Evolutionary conservation across 306 rosid species (phyloP), one percentile per base, ranked within the genome.

Genomic region (Alnus glutinosa): DNA sequence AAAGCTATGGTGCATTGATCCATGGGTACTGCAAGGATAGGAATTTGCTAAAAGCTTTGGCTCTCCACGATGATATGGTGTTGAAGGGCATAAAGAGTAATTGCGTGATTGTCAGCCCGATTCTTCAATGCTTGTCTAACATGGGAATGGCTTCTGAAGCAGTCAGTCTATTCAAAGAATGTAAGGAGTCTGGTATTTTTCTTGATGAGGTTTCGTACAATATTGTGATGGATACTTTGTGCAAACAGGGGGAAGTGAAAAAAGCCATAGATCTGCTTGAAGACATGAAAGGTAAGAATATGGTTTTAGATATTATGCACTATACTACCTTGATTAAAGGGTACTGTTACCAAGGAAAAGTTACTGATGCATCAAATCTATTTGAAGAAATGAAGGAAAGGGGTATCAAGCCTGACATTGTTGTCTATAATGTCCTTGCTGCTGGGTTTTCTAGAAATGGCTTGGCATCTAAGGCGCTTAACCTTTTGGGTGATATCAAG

Each of bases 281-380:
- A 62, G 94, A 86, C 72, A 90, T 94, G 98, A 88, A 84, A 81
- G 67, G 47, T 59, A 87, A 79, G 75, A 57, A 52, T 32, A 77
- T 90, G 74, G 81, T 3, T 74, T 76, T 92, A 78, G 97, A 94
- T 86, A 32, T 86, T 73, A 82, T 83, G 78, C 98, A 92, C 82
- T 92, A 88, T 84, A 94, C 97, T 7, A 94, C 97, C 5, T 74
- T 94, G 66, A 91, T 94, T 52, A 82, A 80, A 54, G 98, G 98
- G 54, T 88, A 85, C 72, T 89, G 75, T 79, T 79, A 79, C 62
- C 81, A 76, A 70, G 92, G 90, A 68, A 80, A 87, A 46, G 71
- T 81, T 34, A 7, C 2, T 64, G 63, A 77, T 81, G 97, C 93
- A 32, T n/a, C 62, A 28, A 57, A 76, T 49, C 23, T 88, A 77